Evolutionary conservation across 768 basidiomycete species (phyloP), one percentile per base, ranked within the genome.

Genomic region (Tricholoma sp.): DNA sequence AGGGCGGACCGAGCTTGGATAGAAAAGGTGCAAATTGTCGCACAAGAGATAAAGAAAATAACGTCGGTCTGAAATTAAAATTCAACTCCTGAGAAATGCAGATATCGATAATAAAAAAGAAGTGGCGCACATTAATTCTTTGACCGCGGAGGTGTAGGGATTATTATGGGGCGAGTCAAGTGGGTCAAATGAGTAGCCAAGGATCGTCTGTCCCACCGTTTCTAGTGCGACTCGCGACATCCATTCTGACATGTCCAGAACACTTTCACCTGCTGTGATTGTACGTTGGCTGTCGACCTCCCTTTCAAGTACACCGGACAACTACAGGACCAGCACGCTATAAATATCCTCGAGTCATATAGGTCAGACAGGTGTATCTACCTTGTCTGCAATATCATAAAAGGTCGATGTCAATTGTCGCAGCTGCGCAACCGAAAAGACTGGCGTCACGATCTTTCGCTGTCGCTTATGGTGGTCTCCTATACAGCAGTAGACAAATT

Each of bases 111-210:
- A n/a, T n/a, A n/a, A 52, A 11, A 29, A 33, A 20, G 39, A 50
- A 24, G 51, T 17, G 5, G 63, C 76, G 47, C 59, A 78, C 78
- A 78, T 74, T 12, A 80, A 62, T 52, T 77, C 75, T 50, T 76
- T 76, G 53, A 79, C 71, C 4, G 76, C 77, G 29, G 68, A 67
- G 0, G 75, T 76, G 55, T 79, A 80, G 1, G 73, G 69, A 57
- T 80, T 78, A 52, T 70, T 76, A 28, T 70, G 65, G 7, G 67
- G 66, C 13, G 74, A 72, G 44, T 78, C 74, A 9, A 79, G 67
- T 2, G 77, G 76, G 57, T 80, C 76, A 58, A 80, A 80, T 11
- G 75, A 77, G 58, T 79, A 76, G 0, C 74, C 76, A 1, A 80
- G 66, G 20, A 79, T 68, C 4, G 75, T 71, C 57, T 72, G 72